Base-by-base conservation (phyloP, 768 basidiomycete species). In the Serendipita sp. region DNA sequence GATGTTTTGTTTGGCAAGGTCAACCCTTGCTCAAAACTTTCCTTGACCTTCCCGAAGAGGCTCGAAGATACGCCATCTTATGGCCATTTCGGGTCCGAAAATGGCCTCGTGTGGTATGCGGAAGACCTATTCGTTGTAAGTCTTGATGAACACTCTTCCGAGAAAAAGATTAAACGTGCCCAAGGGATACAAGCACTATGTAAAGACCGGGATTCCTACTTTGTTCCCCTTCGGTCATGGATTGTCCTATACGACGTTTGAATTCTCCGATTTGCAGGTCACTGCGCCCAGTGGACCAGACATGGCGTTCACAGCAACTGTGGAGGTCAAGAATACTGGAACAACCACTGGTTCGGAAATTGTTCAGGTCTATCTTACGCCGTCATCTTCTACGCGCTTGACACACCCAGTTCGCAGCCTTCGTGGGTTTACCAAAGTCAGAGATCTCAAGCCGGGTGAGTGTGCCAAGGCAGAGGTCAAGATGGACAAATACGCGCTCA, bases 111-210 rank as follows among this genome's bases (percentile, higher is more conserved):
- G 8, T 76, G 76, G 18, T 88, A 88, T 70, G 79, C 78, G 0
- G 86, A 88, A 70, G 85, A 85, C 68, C 75, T 89, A 46, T 86
- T 79, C 70, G 85, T 89, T 46, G 83, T 84, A 71, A 41, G 41
- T 41, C 7, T 41, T 41, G 41, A 41, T 23, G 23, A 23, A 23
- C 23, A 13, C 45, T 46, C 18, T 18, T 13, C 18, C 45, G 36
- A 34, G 4, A 8, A 56, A 32, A 54, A 15, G 32, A 11, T 15
- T 60, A 36, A n/a, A 11, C 58, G 16, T 54, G 11, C 52, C 51
- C 1, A 2, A 80, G 79, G 80, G 88, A 7, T 91, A 91, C 74
- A 90, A 88, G 68, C 85, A 88, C 69, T 89, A 84, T 71, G 81
- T 85, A 47, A 80, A 84, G 66, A 76, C 82, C 47, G 77, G 76